Percentiles rank a stretch among this genome's conserved stretches.
phyloP scores from a whole-genome alignment of 768 basidiomycete species.

The Chalciporus pseudorubinellus region DNA sequence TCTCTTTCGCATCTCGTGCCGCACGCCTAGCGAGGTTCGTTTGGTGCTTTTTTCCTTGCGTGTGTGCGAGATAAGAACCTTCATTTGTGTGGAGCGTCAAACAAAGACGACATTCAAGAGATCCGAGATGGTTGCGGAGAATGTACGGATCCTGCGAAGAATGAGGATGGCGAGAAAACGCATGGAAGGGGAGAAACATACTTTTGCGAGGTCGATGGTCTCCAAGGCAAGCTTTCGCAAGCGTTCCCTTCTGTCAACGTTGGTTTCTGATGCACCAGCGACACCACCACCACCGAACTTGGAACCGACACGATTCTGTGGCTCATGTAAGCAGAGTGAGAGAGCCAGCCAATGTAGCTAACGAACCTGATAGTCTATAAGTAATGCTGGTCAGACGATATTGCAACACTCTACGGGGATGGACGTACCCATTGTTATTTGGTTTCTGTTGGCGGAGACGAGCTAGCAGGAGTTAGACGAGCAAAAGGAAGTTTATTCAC shows the following conservation, averaged over 20 bases:
- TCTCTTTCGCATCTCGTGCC: conserved; percentile 95
- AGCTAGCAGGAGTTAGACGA: too few relatives aligned
- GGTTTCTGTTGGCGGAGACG: neutral
- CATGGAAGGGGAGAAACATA: conserved; percentile 29
- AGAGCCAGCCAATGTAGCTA: neutral
- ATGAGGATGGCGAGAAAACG: conserved; percentile 7
- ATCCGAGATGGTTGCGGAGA: conserved; percentile 96
- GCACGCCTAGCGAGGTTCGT: conserved; percentile 97
- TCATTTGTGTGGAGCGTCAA: conserved; percentile 99
- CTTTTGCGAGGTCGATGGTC: conserved; percentile 97
- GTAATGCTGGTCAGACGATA: conserved; percentile 7
- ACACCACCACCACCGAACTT: conserved; percentile 97
- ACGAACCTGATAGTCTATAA: conserved; percentile 66
- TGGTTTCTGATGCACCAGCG: conserved; percentile 91
- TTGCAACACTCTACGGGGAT: neutral
- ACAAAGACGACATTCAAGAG: conserved; percentile 96
- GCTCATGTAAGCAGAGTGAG: conserved; percentile 3
- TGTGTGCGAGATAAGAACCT: conserved; percentile 97
- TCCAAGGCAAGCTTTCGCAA: conserved; percentile 93
- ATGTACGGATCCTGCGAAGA: conserved; percentile 87
- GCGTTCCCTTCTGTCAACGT: conserved; percentile 93
- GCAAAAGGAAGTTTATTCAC: neutral
- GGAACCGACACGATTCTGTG: conserved; percentile 90
- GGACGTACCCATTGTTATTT: conserved; percentile 32
- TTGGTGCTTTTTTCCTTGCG: conserved; percentile 99